phyloP scores from a whole-genome alignment of 2,329 filamentous ascomycete genomes.

The Hypoxylon sp. region DNA sequence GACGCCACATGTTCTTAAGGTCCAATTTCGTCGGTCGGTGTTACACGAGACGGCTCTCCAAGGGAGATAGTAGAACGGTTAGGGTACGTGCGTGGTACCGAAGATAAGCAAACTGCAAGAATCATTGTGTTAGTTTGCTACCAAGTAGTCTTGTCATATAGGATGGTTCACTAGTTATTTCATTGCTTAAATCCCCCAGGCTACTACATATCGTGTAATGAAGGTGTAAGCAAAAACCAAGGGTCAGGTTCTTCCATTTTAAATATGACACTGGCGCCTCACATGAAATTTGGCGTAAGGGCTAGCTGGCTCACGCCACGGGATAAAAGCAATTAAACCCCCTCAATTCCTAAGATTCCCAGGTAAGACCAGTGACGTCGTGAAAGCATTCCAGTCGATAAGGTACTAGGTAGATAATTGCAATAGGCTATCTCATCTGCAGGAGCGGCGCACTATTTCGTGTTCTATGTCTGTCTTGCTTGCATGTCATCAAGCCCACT shows the following conservation, averaged over 20 bases:
- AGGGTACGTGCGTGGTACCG: background rate
- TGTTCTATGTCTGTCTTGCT: constrained; percentile 2
- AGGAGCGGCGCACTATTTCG: background rate
- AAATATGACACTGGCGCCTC: background rate
- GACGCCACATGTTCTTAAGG: background rate
- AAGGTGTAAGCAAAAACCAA: background rate
- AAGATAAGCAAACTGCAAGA: background rate
- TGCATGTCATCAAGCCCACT: constrained; percentile 12
- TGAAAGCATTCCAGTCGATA: constrained; percentile 5
- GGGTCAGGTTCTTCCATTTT: background rate
- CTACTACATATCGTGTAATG: background rate
- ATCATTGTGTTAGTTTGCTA: background rate
- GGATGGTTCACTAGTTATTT: background rate
- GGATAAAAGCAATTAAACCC: background rate
- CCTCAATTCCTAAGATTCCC: background rate
- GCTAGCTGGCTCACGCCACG: background rate
- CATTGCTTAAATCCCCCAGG: background rate
- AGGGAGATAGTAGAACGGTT: background rate
- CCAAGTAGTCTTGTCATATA: background rate
- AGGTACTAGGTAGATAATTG: constrained; percentile 1
- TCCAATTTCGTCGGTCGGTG: background rate
- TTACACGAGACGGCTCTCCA: background rate
- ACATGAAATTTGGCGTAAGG: background rate
- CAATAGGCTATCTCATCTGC: constrained; percentile 5
- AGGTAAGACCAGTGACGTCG: constrained; percentile 4